Evolutionary conservation across 202 grass and related monocot species (phyloP), one percentile per base, ranked within the genome.

Genomic region (Zoysia matrella): DNA sequence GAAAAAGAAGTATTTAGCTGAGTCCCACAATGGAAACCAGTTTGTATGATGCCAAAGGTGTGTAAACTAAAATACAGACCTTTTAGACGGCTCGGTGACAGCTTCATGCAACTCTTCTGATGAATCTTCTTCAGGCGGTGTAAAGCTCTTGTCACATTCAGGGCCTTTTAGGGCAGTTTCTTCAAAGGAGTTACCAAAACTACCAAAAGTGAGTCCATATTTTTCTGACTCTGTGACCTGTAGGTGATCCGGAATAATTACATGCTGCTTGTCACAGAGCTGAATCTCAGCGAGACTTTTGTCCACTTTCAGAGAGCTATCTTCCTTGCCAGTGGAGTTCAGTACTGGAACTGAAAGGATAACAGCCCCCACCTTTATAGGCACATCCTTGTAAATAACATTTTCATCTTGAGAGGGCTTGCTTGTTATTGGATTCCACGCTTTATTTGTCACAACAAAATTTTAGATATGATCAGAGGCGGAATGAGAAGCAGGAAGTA

Each of bases 201-300:
- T 61, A 14, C 58, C 58, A 61, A 61, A 61, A 61, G 7, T 61
- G 16, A 61, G 58, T 61, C 58, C 58, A 61, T 61, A 61, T 61
- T 61, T 61, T 61, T 61, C 58, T 10, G 58, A 22, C 58, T 61
- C 58, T 0, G 58, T 61, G 7, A 61, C 58, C 58, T 61, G 58
- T 30, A 61, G 58, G 18, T 61, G 58, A 61, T 61, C 58, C 10
- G 58, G 58, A 30, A 61, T 61, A 61, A 61, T 61, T 61, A 61
- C 58, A 61, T 61, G 58, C 58, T 61, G 58, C 58, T 61, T 61
- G 7, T 61, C 58, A 30, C 16, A 61, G 22, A 61, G 16, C 16
- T 61, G 58, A n/a, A 61, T 30, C 16, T 61, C 58, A 61, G 58
- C 9, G 2, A 61, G 58, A 2, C 58, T 30, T 61, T 61, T 61